Conservation (phyloP, 192 early-diverging fungal species). For the Nowakowskiella sp. region DNA sequence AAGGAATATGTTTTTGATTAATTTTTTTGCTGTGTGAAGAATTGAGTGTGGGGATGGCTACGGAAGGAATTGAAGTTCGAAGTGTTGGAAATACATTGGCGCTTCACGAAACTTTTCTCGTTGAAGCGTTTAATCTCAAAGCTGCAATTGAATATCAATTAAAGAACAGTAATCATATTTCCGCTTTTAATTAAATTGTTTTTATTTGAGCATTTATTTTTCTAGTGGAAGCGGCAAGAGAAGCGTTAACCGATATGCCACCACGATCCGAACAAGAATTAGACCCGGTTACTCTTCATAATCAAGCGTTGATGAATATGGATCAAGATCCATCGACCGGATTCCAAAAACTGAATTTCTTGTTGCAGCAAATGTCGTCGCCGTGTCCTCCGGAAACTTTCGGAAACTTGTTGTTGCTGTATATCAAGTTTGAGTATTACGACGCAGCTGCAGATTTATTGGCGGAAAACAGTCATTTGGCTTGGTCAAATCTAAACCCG, state of each 20-base stretch:
- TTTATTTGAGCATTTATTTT: not conserved
- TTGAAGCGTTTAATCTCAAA: conserved; percentile 61
- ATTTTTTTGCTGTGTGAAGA: conserved; percentile 25
- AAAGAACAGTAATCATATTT: conserved; percentile 39
- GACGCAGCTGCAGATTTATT: conserved; percentile 53
- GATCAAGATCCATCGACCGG: conserved; percentile 50
- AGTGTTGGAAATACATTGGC: conserved; percentile 53
- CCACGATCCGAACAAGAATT: conserved; percentile 52
- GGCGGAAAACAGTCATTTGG: conserved; percentile 41
- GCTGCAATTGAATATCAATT: conserved; percentile 59
- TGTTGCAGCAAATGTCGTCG: conserved; percentile 36
- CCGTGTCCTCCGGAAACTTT: conserved; percentile 55
- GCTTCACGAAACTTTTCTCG: conserved; percentile 51
- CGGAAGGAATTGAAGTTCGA: conserved; percentile 55
- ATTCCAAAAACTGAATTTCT: conserved; percentile 54
- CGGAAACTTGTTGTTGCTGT: conserved; percentile 52
- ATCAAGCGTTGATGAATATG: conserved; percentile 57
- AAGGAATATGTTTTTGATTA: conserved; percentile 8
- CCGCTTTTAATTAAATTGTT: not conserved
- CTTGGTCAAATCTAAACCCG: conserved; percentile 18
- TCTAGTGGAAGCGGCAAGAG: conserved; percentile 47
- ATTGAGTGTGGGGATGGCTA: conserved; percentile 55
- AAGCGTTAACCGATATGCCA: conserved; percentile 62
- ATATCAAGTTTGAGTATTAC: conserved; percentile 51
- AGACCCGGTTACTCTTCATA: conserved; percentile 57